Evolutionary conservation across 2,329 filamentous ascomycete genomes (phyloP).

Genomic region (Endoconidiophora polonica): DNA sequence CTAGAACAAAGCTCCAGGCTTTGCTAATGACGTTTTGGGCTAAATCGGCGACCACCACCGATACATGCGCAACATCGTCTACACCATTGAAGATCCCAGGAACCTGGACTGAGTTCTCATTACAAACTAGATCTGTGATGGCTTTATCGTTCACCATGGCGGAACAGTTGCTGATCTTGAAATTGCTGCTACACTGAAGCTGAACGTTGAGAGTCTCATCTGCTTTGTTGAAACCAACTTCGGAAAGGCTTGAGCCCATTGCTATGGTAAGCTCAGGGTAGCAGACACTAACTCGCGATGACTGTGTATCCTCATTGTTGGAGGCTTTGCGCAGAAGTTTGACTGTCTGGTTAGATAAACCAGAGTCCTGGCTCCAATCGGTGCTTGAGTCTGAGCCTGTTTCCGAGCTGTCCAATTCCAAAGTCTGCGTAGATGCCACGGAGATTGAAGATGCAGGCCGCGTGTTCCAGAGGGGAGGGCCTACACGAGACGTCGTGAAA

Average conservation of each 20-base stretch:
- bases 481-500: slow-evolving; percentile 3
- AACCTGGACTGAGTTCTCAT: slow-evolving; percentile 1
- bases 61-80: slow-evolving; percentile 5
- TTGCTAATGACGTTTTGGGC: slow-evolving; percentile 5
- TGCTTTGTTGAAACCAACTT: slow-evolving; percentile 4
- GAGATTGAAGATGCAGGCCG: not conserved
- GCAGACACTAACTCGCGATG: not conserved
- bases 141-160: slow-evolving; percentile 7
- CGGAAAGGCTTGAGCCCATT: not conserved
- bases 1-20: slow-evolving; percentile 9
- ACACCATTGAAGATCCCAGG: slow-evolving; percentile 1
- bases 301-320: not conserved
- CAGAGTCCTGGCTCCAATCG: not conserved
- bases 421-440: not conserved
- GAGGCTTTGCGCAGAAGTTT: not conserved
- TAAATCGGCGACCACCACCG: slow-evolving; percentile 5
- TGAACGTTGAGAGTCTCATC: not conserved
- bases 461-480: slow-evolving; percentile 3
- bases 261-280: slow-evolving; percentile 6
- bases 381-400: not conserved
- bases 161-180: slow-evolving; percentile 2
- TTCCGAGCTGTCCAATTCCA: not conserved
- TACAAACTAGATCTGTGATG: not conserved
- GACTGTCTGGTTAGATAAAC: not conserved
- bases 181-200: slow-evolving; percentile 1